phyloP scores from a whole-genome alignment of 305 asterid genomes.

The Euphrasia arctica region DNA sequence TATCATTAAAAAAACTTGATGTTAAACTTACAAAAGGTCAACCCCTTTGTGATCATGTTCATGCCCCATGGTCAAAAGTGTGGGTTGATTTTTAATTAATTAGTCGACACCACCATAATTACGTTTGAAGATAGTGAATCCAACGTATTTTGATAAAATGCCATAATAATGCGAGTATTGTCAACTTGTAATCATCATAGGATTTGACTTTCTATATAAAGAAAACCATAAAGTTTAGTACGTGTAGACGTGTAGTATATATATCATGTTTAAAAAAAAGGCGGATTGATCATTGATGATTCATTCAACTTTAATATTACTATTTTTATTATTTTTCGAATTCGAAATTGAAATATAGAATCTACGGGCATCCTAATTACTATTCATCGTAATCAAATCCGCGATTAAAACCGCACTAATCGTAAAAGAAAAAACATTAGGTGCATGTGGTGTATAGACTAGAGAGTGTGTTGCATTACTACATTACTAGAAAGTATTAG shows the following conservation, averaged over 20 bases:
- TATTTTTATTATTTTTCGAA: too few relatives aligned
- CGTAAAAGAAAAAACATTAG: too few relatives aligned
- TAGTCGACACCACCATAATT: neutral
- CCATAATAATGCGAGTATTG: neutral
- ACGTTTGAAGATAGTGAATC: neutral
- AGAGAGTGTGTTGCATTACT: neutral
- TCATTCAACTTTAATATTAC: too few relatives aligned
- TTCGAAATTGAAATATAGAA: too few relatives aligned
- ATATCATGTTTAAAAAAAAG: neutral
- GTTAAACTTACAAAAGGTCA: constrained; percentile 2
- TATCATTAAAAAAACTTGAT: neutral
- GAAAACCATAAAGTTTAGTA: neutral
- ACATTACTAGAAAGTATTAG: neutral
- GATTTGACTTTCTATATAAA: neutral
- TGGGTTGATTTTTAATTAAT: neutral
- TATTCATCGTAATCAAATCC: too few relatives aligned
- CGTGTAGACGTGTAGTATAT: too few relatives aligned
- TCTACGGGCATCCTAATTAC: too few relatives aligned
- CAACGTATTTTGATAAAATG: neutral
- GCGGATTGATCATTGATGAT: too few relatives aligned
- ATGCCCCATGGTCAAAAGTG: neutral
- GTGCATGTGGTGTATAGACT: neutral
- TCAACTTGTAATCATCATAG: neutral
- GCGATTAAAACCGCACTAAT: too few relatives aligned
- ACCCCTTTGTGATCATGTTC: neutral